phyloP scores from a whole-genome alignment of 495 filamentous ascomycete genomes.

The Talaromyces proteolyticus region DNA sequence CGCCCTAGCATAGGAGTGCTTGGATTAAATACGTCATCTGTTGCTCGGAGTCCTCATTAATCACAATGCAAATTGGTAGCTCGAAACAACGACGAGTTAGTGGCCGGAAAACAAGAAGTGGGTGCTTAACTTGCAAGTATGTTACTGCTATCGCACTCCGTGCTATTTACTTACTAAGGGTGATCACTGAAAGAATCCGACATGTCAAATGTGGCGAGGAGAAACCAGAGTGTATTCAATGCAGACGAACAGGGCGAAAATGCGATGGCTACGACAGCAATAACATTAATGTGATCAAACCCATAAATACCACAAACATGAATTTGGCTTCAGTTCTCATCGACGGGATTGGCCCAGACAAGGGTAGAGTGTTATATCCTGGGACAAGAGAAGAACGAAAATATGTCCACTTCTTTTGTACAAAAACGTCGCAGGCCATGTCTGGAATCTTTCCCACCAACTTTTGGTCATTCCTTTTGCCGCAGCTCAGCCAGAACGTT shows the following conservation, averaged over 20 bases:
- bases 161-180: too few relatives aligned
- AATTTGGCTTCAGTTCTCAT: too few relatives aligned
- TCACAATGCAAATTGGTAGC: neutral
- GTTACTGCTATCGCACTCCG: too few relatives aligned
- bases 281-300: neutral
- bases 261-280: slow-evolving; percentile 26
- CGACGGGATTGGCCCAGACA: slow-evolving; percentile 5
- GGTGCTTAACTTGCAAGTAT: slow-evolving; percentile 11
- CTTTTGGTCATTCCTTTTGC: slow-evolving; percentile 47
- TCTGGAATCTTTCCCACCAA: slow-evolving; percentile 57
- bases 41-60: too few relatives aligned
- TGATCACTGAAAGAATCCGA: slow-evolving; percentile 32
- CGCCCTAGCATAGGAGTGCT: too few relatives aligned
- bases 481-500: slow-evolving; percentile 52
- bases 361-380: slow-evolving; percentile 10
- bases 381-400: slow-evolving; percentile 17
- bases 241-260: slow-evolving; percentile 38
- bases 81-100: neutral
- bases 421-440: slow-evolving; percentile 18
- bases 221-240: slow-evolving; percentile 39
- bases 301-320: too few relatives aligned
- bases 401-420: slow-evolving; percentile 18
- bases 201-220: slow-evolving; percentile 48
- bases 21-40: too few relatives aligned
- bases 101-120: neutral